Evolutionary conservation across 176 grass and related monocot genomes (phyloP), one percentile per base, ranked within the genome.

Genomic region (Eleusine coracana): DNA sequence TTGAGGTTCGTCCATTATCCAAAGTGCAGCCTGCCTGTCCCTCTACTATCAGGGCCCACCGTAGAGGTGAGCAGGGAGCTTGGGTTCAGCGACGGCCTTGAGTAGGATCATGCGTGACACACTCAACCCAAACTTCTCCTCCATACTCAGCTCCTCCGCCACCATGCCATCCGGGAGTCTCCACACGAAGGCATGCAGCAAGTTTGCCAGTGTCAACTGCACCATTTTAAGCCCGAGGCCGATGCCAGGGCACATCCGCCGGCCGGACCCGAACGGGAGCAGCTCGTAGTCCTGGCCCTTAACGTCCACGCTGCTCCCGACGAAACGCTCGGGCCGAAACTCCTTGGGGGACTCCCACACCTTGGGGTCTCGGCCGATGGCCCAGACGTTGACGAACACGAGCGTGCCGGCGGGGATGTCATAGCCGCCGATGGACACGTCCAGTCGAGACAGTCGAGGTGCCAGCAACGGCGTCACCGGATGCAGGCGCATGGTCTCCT

Each of bases 181-280:
- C 92, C 92, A 94, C 1, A 1, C 4, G 31, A 89, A 94, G n/a
- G 89, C 92, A n/a, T 94, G 87, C 54, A 94, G 69, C 68, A 94
- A 39, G 51, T 92, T 92, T 1, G 92, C 89, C 0, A 91, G 67
- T 34, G 31, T 34, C 31, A 34, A 34, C 2, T 34, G 90, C 38
- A 92, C 90, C 70, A 92, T 82, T 85, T 92, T 95, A 6, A 95
- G 56, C 1, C 93, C 87, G 3, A 95, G 82, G 68, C 27, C 80
- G 49, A 92, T 90, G 1, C 90, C 90, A 5, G 87, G 90, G 75
- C 93, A 95, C 93, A 95, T 92, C 17, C 93, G 82, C 11, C 88
- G 59, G 1, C 93, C 85, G 0, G 90, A 87, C 0, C 87, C 90
- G 11, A 95, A 92, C 16, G 93, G 87, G 37, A 95, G 66, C 44